Percentiles rank a stretch among this genome's conserved stretches.
phyloP scores from a whole-genome alignment of 2,329 filamentous ascomycete genomes.

The Diplocarpon rosae region DNA sequence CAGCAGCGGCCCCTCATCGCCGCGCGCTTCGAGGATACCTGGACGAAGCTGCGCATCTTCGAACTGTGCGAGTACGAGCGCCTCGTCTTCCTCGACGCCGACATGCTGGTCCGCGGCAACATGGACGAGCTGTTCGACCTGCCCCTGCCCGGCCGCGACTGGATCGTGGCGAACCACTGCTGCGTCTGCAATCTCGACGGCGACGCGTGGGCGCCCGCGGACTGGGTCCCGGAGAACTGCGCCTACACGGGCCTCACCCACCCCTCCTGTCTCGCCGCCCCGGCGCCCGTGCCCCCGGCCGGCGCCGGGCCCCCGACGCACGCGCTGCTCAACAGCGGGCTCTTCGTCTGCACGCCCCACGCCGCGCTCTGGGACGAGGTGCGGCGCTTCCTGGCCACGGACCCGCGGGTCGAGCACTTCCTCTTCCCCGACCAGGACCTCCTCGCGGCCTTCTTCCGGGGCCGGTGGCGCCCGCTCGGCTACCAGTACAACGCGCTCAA shows the following conservation, averaged over 20 bases:
- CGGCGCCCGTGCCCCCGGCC: conserved; percentile 27
- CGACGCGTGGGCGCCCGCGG: conserved; percentile 61
- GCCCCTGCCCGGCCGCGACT: conserved; percentile 48
- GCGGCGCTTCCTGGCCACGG: conserved; percentile 24
- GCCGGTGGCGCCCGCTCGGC: conserved; percentile 42
- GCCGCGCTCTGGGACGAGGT: conserved; percentile 29
- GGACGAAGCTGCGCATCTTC: conserved; percentile 75
- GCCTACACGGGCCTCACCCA: conserved; percentile 40
- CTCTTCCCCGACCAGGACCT: conserved; percentile 48
- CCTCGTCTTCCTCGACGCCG: conserved; percentile 71
- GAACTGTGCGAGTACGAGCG: conserved; percentile 59
- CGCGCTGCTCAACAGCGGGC: conserved; percentile 38
- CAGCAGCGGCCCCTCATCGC: conserved; percentile 49
- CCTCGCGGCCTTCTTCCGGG: conserved; percentile 40
- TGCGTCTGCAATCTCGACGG: conserved; percentile 73
- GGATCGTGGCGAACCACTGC: conserved; percentile 73
- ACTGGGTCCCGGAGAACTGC: conserved; percentile 50
- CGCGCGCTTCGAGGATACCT: conserved; percentile 75
- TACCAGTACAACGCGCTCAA: conserved; percentile 53
- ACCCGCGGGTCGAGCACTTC: conserved; percentile 25
- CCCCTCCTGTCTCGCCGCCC: conserved; percentile 19
- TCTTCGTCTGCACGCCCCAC: conserved; percentile 39
- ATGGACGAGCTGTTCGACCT: conserved; percentile 86
- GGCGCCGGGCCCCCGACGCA: conserved; percentile 28
- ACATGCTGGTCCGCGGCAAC: conserved; percentile 71